phyloP scores from a whole-genome alignment of 768 basidiomycete genomes.

The Collybia mongolica region DNA sequence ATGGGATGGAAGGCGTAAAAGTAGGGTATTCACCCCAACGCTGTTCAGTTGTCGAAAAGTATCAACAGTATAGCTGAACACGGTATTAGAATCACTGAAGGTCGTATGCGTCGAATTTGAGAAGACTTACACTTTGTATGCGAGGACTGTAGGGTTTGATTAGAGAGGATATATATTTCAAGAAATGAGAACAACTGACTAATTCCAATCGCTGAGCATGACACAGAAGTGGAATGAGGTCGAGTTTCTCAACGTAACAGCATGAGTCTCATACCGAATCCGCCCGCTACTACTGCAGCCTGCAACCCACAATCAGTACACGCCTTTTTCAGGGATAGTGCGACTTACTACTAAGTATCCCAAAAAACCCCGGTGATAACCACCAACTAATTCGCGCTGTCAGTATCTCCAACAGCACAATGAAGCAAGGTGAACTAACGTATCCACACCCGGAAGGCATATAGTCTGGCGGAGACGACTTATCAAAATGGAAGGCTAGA shows the following conservation, averaged over 20 bases:
- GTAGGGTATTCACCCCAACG: slow-evolving; percentile 27
- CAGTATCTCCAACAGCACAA: not conserved
- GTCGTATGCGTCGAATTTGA: not conserved
- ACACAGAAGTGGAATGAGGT: not conserved
- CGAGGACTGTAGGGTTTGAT: slow-evolving; percentile 21
- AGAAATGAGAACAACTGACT: slow-evolving; percentile 16
- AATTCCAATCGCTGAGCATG: slow-evolving; percentile 28
- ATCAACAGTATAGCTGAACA: slow-evolving; percentile 27
- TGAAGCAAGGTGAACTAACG: slow-evolving; percentile 30
- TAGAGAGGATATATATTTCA: not conserved
- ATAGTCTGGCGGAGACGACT: slow-evolving; percentile 27
- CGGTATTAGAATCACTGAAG: no score
- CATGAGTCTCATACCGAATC: slow-evolving; percentile 30
- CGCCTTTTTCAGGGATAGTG: not conserved
- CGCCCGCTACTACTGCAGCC: slow-evolving; percentile 33
- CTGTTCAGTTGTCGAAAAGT: slow-evolving; percentile 26
- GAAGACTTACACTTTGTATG: slow-evolving; percentile 33
- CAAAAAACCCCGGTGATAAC: slow-evolving; percentile 33
- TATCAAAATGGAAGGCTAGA: not conserved
- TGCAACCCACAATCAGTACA: slow-evolving; percentile 9
- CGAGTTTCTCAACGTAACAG: not conserved
- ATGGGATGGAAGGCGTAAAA: not conserved
- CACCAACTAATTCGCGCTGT: slow-evolving; percentile 24
- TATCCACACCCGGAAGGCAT: slow-evolving; percentile 45
- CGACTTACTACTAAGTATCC: slow-evolving; percentile 33